Evolutionary conservation across 306 rosid species (phyloP).

Genomic region (Quercus glauca): DNA sequence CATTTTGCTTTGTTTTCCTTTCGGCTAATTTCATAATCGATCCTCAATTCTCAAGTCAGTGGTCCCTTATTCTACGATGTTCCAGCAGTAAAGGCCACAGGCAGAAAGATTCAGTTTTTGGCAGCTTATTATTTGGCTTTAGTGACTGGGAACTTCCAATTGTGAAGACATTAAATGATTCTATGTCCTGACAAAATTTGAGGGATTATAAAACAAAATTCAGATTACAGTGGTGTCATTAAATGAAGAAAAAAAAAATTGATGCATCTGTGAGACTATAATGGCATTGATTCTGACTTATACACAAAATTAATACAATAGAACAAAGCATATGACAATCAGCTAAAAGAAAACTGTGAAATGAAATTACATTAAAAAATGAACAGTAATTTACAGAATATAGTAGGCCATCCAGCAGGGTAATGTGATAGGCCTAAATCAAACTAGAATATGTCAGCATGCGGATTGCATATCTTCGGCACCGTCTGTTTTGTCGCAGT

Average conservation of each 20-base stretch:
- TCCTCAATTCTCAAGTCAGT: no score
- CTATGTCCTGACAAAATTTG: background rate
- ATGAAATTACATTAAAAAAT: slow-evolving; percentile 40
- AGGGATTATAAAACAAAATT: background rate
- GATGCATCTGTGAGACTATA: slow-evolving; percentile 2
- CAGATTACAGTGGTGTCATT: background rate
- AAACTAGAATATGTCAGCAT: slow-evolving; percentile 37
- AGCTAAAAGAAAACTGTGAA: background rate
- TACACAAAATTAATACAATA: background rate
- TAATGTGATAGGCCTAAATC: slow-evolving; percentile 43
- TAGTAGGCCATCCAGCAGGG: slow-evolving; percentile 26
- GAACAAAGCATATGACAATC: background rate
- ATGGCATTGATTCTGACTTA: background rate
- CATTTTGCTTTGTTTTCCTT: no score
- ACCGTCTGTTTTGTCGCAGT: slow-evolving; percentile 25
- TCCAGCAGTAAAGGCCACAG: no score
- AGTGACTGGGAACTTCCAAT: background rate
- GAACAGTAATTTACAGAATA: slow-evolving; percentile 48
- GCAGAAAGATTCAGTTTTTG: background rate
- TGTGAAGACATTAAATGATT: background rate
- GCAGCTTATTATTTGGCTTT: background rate
- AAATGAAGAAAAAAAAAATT: background rate
- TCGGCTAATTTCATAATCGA: no score
- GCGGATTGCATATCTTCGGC: slow-evolving; percentile 26
- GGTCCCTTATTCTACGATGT: no score